phyloP scores from a whole-genome alignment of 495 filamentous ascomycete genomes.

The Lophiostoma macrostomum region DNA sequence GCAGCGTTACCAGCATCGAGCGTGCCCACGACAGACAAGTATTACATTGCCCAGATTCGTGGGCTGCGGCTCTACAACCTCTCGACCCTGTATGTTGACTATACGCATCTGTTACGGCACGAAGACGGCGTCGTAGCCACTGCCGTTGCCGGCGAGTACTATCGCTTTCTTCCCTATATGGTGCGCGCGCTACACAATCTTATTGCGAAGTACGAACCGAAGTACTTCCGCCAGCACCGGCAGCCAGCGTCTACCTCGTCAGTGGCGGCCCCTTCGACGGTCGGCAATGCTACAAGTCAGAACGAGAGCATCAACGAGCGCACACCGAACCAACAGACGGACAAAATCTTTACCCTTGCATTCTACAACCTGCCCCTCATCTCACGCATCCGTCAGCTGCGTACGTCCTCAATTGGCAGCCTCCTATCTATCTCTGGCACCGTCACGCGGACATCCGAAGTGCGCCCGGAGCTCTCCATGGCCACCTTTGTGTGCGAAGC shows the following conservation, averaged over 20 bases:
- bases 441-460: conserved; percentile 93
- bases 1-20: conserved; percentile 62
- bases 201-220: conserved; percentile 88
- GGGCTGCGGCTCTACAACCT: conserved; percentile 78
- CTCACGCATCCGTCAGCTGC: conserved; percentile 80
- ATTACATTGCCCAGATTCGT: conserved; percentile 95
- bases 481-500: conserved; percentile 90
- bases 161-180: conserved; percentile 91
- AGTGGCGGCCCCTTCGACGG: conserved; percentile 62
- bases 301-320: conserved; percentile 61
- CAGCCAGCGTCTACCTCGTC: conserved; percentile 62
- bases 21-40: conserved; percentile 76
- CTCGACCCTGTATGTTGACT: conserved; percentile 98
- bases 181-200: conserved; percentile 86
- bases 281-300: conserved; percentile 63
- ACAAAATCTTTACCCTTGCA: conserved; percentile 90
- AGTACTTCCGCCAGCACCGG: conserved; percentile 87
- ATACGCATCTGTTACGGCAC: conserved; percentile 74
- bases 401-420: conserved; percentile 87
- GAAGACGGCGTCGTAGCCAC: conserved; percentile 66
- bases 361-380: conserved; percentile 98
- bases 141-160: conserved; percentile 86
- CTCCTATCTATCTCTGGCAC: conserved; percentile 94
- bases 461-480: conserved; percentile 86
- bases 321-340: conserved; percentile 90